Percentiles rank a stretch among this genome's conserved stretches.
These are phyloP conservation scores for Xanthoparmelia taractica DNA, from an alignment of 495 filamentous ascomycete genomes.

Conservation along the genomic window DNA sequence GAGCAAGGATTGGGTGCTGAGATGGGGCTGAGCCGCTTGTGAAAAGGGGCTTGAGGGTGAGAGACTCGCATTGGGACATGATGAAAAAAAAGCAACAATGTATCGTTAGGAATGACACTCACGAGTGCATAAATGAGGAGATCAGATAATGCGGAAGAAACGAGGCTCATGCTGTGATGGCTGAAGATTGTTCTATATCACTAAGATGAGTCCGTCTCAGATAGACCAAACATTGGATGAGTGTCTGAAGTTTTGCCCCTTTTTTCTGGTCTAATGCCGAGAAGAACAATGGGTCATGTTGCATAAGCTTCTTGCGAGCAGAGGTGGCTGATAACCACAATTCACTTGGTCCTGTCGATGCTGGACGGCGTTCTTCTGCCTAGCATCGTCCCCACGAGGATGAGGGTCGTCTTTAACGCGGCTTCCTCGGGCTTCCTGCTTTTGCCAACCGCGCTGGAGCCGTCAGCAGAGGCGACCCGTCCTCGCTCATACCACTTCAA, in stretches of 20 bases:
- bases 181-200: background rate
- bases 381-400: background rate
- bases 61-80: background rate
- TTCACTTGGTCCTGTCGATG: background rate
- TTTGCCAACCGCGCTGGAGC: background rate
- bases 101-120: background rate
- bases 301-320: background rate
- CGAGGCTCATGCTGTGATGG: background rate
- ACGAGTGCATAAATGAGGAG: background rate
- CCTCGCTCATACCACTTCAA: background rate
- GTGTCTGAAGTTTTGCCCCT: background rate
- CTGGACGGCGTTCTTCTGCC: background rate
- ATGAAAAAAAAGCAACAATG: background rate
- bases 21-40: conserved; percentile 35
- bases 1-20: conserved; percentile 48
- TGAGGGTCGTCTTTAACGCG: background rate
- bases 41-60: background rate
- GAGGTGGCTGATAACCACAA: background rate
- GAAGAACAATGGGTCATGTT: background rate
- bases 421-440: background rate
- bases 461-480: background rate
- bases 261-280: background rate
- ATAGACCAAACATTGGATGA: background rate
- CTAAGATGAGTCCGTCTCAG: background rate
- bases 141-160: background rate